Base-by-base conservation (phyloP, 2,329 filamentous ascomycete species). In the Scleromitrula shiraiana region DNA sequence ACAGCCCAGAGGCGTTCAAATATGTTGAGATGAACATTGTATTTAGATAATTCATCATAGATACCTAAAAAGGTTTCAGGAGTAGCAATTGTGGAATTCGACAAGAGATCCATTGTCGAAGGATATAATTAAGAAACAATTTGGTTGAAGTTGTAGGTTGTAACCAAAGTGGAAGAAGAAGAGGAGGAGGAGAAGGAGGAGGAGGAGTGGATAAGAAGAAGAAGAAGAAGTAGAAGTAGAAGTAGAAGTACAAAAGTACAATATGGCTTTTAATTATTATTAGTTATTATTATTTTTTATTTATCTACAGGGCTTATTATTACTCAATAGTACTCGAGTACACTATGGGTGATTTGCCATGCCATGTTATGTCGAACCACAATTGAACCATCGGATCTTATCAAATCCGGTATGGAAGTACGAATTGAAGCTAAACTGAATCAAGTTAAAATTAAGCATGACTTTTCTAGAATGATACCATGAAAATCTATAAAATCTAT, bases 1-100 rank as follows among this genome's bases (percentile, higher is more conserved):
- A 82, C 80, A 41, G 87, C 85, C 93, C 93, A 98, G 57, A 95
- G 75, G 64, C 83, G 83, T 76, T 98, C 93, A 62, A 82, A 72
- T 55, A 88, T 75, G 69, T 88, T 96, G 63, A 98, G 81, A 50
- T 63, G 60, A 36, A 94, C 78, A 77, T 95, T 93, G 75, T 80
- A 76, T 64, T 81, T 80, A 62, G 76, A 72, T 19, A 83, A 73
- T 64, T 82, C 77, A 55, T 82, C 76, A 61, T 80, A 74, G 54
- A 83, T 76, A 57, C 67, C 70, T 33, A 77, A 68, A 63, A 79
- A 80, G 49, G 61, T 62, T 7, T 56, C 59, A 10, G 60, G 59
- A 36, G 55, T 39, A n/a, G 60, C 36, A 10, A 54, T 23, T 40
- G 62, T 63, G 24, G 59, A 49, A 56, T 63, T 64, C 7, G 54